A percentile compares a stretch with the other conserved stretches of the same genome.
Evolutionary conservation across 495 filamentous ascomycete genomes (phyloP).

Genomic region (Cercophora newfieldiana): DNA sequence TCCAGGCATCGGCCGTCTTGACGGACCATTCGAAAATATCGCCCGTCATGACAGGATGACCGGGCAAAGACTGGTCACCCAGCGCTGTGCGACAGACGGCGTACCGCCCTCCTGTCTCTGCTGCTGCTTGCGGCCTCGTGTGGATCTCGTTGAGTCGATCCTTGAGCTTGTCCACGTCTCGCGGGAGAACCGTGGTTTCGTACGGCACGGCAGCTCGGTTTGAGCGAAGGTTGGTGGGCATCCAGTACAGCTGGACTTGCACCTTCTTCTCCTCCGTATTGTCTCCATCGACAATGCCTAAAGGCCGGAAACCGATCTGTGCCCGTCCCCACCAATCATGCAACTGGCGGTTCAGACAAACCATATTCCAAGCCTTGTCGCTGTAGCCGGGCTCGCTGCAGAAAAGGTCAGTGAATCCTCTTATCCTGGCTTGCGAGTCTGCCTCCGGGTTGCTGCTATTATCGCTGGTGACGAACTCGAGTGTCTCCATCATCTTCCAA

Average conservation of each 20-base stretch:
- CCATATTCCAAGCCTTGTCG: conserved; percentile 11
- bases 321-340: conserved; percentile 13
- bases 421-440: neutral
- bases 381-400: conserved; percentile 9
- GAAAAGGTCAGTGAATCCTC: conserved; percentile 3
- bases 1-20: conserved; percentile 5
- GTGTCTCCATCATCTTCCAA: neutral
- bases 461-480: conserved; percentile 6
- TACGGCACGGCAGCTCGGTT: conserved; percentile 12
- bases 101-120: conserved; percentile 8
- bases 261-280: conserved; percentile 7
- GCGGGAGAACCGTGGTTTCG: conserved; percentile 7
- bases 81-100: conserved; percentile 10
- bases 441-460: neutral
- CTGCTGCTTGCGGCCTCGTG: conserved; percentile 11
- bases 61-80: conserved; percentile 4
- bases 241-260: conserved; percentile 13
- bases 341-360: conserved; percentile 11
- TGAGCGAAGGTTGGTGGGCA: conserved; percentile 10
- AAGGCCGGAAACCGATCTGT: conserved; percentile 13
- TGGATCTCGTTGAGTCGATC: conserved; percentile 12
- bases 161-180: conserved; percentile 7
- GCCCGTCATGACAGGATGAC: conserved; percentile 7
- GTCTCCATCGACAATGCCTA: conserved; percentile 10
- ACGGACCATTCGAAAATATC: conserved; percentile 10